A percentile compares a stretch with the other conserved stretches of the same genome.
Conservation (phyloP, 202 grass and related monocot genomes). For the Dendrocalamus latiflorus region DNA sequence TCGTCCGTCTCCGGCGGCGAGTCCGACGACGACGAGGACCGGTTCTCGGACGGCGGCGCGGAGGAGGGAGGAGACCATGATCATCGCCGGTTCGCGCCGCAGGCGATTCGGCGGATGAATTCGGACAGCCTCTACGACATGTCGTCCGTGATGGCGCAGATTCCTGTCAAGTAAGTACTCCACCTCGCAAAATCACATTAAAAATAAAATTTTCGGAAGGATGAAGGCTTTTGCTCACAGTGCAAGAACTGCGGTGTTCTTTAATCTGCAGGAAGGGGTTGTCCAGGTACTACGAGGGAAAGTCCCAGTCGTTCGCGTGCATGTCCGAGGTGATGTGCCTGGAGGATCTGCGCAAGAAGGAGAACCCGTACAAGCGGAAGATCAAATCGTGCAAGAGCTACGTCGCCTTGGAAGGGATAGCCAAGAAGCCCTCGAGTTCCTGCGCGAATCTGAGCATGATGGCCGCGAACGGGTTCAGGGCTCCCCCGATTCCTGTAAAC, state of each 20-base stretch:
- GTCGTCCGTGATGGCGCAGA: constrained; percentile 39
- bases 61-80: background rate
- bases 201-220: background rate
- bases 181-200: background rate
- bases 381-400: constrained; percentile 66
- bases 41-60: background rate
- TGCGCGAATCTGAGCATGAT: constrained; percentile 41
- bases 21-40: constrained; percentile 26
- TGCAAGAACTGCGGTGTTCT: background rate
- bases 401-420: constrained; percentile 35
- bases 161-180: constrained; percentile 45
- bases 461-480: constrained; percentile 15
- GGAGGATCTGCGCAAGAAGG: constrained; percentile 80
- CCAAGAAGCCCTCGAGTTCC: constrained; percentile 22
- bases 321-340: constrained; percentile 54
- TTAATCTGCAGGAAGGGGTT: constrained; percentile 56
- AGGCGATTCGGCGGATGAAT: constrained; percentile 36
- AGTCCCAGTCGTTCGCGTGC: constrained; percentile 79
- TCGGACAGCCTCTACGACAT: constrained; percentile 55
- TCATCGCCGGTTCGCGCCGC: constrained; percentile 17
- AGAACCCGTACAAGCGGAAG: constrained; percentile 50
- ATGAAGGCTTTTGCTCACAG: background rate
- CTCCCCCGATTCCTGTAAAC: constrained; percentile 25
- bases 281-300: constrained; percentile 71
- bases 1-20: constrained; percentile 30